These are phyloP conservation scores for Friedmanniomyces simplex DNA, from an alignment of 495 filamentous ascomycete genomes.

Conservation along the genomic window DNA sequence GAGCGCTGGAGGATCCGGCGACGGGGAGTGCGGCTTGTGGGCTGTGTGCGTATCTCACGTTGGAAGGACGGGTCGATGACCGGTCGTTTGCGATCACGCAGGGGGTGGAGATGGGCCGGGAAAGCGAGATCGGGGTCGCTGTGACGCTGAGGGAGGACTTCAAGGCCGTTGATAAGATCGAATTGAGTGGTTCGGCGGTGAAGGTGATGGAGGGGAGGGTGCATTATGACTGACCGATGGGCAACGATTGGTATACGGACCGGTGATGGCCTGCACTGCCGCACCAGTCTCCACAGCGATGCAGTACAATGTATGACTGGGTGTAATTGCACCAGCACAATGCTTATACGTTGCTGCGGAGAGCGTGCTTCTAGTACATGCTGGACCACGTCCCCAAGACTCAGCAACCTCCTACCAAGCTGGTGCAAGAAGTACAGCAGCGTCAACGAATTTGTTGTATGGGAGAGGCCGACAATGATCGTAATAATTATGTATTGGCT, in stretches of 20 bases:
- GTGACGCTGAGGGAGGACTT: constrained; percentile 28
- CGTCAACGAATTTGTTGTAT: too few species aligned
- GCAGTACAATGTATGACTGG: background rate
- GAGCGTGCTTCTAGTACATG: too few species aligned
- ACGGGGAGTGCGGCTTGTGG: constrained; percentile 55
- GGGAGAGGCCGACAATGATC: too few species aligned
- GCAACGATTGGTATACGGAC: too few species aligned
- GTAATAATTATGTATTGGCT: too few species aligned
- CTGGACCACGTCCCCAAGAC: too few species aligned
- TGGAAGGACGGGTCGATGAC: constrained; percentile 30
- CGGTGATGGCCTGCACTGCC: too few species aligned
- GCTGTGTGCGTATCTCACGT: constrained; percentile 46
- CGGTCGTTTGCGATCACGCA: constrained; percentile 49
- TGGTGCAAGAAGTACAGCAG: too few species aligned
- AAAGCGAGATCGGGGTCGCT: constrained; percentile 47
- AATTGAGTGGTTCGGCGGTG: constrained; percentile 28
- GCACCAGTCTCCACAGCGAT: background rate
- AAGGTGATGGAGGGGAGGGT: constrained; percentile 30
- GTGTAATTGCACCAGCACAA: background rate
- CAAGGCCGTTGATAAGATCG: constrained; percentile 22
- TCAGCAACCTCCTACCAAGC: too few species aligned
- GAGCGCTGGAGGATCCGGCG: constrained; percentile 53
- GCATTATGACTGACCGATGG: background rate
- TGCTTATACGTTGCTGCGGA: background rate
- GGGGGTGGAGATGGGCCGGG: constrained; percentile 69